Evolutionary conservation across 192 early-diverging fungal species (phyloP).

Genomic region (Obelidium mucronatum): DNA sequence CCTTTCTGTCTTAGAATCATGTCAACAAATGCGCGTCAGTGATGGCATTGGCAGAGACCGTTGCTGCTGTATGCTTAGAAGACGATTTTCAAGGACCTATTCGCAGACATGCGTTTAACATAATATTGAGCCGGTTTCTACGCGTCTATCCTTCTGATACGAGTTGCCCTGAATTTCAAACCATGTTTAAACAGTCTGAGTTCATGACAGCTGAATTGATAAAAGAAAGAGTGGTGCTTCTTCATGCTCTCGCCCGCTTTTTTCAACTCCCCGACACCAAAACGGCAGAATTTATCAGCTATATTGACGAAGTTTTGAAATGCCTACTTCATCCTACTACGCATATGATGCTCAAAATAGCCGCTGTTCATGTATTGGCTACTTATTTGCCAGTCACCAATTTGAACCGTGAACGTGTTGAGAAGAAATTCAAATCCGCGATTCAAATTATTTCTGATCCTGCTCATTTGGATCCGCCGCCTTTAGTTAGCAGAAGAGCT

Average conservation of each 20-base stretch:
- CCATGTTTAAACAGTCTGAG: conserved; percentile 37
- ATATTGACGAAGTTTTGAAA: conserved; percentile 50
- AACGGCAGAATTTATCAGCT: conserved; percentile 38
- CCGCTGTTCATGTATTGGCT: conserved; percentile 46
- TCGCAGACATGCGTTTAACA: conserved; percentile 39
- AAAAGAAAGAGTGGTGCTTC: conserved; percentile 37
- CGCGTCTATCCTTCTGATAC: conserved; percentile 45
- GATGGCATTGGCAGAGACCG: conserved; percentile 2
- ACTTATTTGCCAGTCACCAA: conserved; percentile 54
- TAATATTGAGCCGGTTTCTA: conserved; percentile 38
- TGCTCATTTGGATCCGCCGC: background rate
- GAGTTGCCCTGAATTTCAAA: conserved; percentile 18
- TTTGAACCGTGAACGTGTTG: conserved; percentile 50
- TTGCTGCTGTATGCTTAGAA: background rate
- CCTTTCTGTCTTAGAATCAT: background rate
- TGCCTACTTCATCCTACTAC: conserved; percentile 31
- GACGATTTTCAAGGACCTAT: background rate
- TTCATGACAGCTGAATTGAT: conserved; percentile 39
- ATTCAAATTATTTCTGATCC: conserved; percentile 31
- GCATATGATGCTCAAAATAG: conserved; percentile 39
- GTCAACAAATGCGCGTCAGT: background rate
- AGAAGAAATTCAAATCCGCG: conserved; percentile 38
- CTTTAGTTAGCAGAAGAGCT: no score
- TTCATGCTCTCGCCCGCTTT: conserved; percentile 43
- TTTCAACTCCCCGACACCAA: conserved; percentile 38